A percentile compares a stretch with the other conserved stretches of the same genome.
These are phyloP conservation scores for Emergomyces pasteurianus DNA, from an alignment of 2,329 filamentous ascomycete genomes.

Conservation along the genomic window DNA sequence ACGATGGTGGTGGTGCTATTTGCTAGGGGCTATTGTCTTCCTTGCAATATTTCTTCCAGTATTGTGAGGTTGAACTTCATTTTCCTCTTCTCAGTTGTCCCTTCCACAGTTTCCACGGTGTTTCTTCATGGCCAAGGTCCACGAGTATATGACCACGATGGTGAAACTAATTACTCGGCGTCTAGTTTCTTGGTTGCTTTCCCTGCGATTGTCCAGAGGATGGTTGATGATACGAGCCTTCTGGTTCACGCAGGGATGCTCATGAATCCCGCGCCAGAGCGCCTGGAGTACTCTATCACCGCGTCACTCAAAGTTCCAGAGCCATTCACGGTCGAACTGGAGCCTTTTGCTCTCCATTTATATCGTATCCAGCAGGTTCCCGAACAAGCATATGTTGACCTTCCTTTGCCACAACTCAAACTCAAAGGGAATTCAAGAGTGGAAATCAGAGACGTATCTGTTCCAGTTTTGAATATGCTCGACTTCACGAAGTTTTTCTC, in stretches of 20 bases:
- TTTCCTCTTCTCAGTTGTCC: neutral
- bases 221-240: slow-evolving; percentile 15
- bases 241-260: slow-evolving; percentile 13
- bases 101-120: neutral
- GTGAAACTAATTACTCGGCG: neutral
- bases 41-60: slow-evolving; percentile 17
- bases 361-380: slow-evolving; percentile 30
- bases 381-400: slow-evolving; percentile 9
- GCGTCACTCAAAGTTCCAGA: slow-evolving; percentile 12
- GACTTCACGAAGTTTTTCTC: slow-evolving; percentile 32
- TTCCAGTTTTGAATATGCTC: slow-evolving; percentile 27
- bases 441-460: slow-evolving; percentile 23
- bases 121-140: too few relatives aligned
- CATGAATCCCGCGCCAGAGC: slow-evolving; percentile 5
- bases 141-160: neutral
- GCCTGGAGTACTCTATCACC: slow-evolving; percentile 13
- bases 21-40: slow-evolving; percentile 10
- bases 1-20: neutral
- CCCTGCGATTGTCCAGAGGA: slow-evolving; percentile 15
- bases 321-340: slow-evolving; percentile 12
- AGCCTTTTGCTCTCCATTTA: slow-evolving; percentile 29
- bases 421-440: slow-evolving; percentile 23
- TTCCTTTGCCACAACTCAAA: slow-evolving; percentile 9
- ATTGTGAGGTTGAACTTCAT: slow-evolving; percentile 9
- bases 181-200: slow-evolving; percentile 15